Percentiles rank a stretch among this genome's conserved stretches.
Evolutionary conservation across 2,329 filamentous ascomycete genomes (phyloP).

Genomic region (Aurifilum marmelostoma): DNA sequence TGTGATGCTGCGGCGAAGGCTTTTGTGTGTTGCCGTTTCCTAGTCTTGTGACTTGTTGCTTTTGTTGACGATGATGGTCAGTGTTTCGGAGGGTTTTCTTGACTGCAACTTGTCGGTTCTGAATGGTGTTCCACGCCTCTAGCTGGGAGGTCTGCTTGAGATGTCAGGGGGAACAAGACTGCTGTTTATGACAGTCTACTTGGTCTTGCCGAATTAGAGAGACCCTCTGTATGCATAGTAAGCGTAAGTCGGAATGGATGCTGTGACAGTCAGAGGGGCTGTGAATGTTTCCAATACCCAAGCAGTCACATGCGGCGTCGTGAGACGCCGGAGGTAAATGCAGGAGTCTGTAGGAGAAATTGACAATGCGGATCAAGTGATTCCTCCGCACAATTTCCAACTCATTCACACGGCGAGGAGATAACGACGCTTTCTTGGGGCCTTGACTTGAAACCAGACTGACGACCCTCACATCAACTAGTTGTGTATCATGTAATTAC

Average conservation of each 20-base stretch:
- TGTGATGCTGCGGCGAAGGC: background rate
- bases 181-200: background rate
- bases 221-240: too few relatives aligned
- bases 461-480: too few relatives aligned
- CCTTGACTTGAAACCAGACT: background rate
- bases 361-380: background rate
- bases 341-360: background rate
- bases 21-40: too few relatives aligned
- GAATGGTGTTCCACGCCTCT: background rate
- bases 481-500: too few relatives aligned
- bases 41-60: background rate
- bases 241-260: background rate
- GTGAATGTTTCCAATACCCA: background rate
- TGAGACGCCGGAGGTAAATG: background rate
- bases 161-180: background rate
- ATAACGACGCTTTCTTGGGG: background rate
- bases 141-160: background rate
- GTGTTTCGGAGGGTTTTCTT: too few relatives aligned
- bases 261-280: background rate
- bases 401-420: background rate
- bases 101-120: too few relatives aligned
- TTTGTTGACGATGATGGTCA: too few relatives aligned
- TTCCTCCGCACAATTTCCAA: background rate
- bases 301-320: background rate
- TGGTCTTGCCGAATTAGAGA: background rate